Evolutionary conservation across 2,329 filamentous ascomycete species (phyloP).

Genomic region (Stromatinia cepivora): DNA sequence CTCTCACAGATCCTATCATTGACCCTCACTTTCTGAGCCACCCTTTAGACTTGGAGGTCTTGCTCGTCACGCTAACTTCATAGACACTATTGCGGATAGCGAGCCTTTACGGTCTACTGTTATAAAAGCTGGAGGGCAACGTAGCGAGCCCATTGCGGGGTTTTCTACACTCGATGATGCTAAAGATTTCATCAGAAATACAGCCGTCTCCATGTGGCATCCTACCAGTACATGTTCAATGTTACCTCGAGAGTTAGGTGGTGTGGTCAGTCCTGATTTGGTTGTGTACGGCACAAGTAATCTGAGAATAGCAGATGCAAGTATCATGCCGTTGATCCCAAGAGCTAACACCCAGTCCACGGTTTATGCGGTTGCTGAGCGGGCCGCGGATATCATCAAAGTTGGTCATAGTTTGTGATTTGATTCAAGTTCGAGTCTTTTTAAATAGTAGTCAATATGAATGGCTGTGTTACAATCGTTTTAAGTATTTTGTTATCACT

Average conservation of each 20-base stretch:
- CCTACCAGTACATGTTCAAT: background rate
- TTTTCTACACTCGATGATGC: background rate
- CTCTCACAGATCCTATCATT: conserved; percentile 40
- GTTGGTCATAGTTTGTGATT: background rate
- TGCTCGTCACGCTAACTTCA: conserved; percentile 41
- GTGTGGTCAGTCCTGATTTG: background rate
- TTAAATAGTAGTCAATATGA: too few species aligned
- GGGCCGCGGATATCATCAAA: background rate
- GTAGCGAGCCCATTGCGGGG: conserved; percentile 37
- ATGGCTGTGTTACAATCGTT: too few species aligned
- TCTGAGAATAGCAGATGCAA: conserved; percentile 61
- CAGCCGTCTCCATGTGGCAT: background rate
- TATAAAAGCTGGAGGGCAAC: conserved; percentile 36
- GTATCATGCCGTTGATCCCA: conserved; percentile 53
- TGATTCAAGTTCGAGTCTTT: too few species aligned
- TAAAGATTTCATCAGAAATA: background rate
- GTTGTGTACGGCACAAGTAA: conserved; percentile 54
- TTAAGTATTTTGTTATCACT: too few species aligned
- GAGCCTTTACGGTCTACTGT: conserved; percentile 16
- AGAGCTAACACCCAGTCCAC: conserved; percentile 39
- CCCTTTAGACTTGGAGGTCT: conserved; percentile 46
- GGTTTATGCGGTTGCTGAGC: conserved; percentile 12
- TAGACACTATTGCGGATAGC: conserved; percentile 37
- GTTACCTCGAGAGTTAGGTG: background rate
- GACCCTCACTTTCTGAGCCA: conserved; percentile 47